Evolutionary conservation across 176 grass and related monocot genomes (phyloP), one percentile per base, ranked within the genome.

Genomic region (Cymbopogon citratus): DNA sequence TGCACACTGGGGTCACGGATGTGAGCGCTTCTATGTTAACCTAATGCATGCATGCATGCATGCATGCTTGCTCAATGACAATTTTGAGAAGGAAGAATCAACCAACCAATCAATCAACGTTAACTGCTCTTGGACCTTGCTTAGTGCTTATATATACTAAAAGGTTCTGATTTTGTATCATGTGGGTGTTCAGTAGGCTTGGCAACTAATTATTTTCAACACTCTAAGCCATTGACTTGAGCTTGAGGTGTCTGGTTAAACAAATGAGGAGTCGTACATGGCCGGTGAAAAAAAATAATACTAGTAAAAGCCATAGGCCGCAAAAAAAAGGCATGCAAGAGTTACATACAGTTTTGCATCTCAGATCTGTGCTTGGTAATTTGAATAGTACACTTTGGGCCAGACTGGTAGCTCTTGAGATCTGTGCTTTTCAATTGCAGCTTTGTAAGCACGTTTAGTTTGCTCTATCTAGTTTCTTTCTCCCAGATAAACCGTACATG

Each of bases 201-300:
- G 33, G n/a, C n/a, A 43, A 12, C 2, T 60, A 1, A 48, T 61
- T 83, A 27, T 74, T 79, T 84, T 45, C 52, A 46, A 56, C n/a
- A 33, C 48, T 60, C 75, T 29, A 73, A 73, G 38, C 29, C 74
- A 69, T 90, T 87, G 88, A 86, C 88, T 83, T 87, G 79, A 86
- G 46, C 59, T 23, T 25, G 40, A 29, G 60, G 29, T 75, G 28
- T 61, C 71, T 73, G 24, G 51, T 85, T 80, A 85, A 83, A 86
- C 49, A 63, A 63, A 76, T 69, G 33, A 26, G 8, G 1, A 4
- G 8, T n/a, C 64, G 83, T 67, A 86, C 74, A 49, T 65, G 67
- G 66, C 33, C 76, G 18, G 19, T 15, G 39, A 57, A 69, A 38
- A 54, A 49, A 38, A 54, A 49, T 16, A 45, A 23, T 13, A 9